Conservation (phyloP, 1,284 basidiomycete species). For the Inonotus obliquus region DNA sequence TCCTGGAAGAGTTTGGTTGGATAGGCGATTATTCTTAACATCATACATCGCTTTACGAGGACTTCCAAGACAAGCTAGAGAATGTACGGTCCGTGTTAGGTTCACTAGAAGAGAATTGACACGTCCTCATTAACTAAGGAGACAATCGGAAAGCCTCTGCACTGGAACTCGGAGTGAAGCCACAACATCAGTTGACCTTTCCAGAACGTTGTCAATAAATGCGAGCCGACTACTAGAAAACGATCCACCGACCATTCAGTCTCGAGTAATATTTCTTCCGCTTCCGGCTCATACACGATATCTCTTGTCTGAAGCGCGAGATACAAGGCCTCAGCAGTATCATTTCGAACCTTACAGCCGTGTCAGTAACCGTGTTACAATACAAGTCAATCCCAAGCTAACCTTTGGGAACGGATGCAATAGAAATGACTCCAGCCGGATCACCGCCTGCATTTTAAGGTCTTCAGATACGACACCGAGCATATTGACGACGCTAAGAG, state of each 20-base stretch:
- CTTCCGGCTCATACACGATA: conserved; percentile 57
- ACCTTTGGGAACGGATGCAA: conserved; percentile 78
- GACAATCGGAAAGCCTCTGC: background rate
- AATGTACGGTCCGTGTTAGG: background rate
- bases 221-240: background rate
- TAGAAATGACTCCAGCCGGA: conserved; percentile 55
- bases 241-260: conserved; percentile 67
- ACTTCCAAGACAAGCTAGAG: background rate
- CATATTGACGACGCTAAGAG: conserved; percentile 55
- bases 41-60: background rate
- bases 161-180: background rate
- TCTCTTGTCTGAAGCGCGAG: conserved; percentile 66
- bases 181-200: conserved; percentile 2
- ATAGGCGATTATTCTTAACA: background rate
- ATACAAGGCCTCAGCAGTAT: conserved; percentile 80
- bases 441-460: conserved; percentile 43
- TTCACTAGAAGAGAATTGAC: background rate
- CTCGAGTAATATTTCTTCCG: conserved; percentile 75
- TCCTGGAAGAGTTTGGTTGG: background rate
- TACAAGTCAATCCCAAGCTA: conserved; percentile 22
- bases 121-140: background rate
- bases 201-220: background rate
- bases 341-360: conserved; percentile 59
- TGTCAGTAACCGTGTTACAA: background rate
- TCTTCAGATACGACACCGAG: conserved; percentile 41